Conservation (phyloP, 2,329 filamentous ascomycete species). For the Phaeosphaeria sp. region DNA sequence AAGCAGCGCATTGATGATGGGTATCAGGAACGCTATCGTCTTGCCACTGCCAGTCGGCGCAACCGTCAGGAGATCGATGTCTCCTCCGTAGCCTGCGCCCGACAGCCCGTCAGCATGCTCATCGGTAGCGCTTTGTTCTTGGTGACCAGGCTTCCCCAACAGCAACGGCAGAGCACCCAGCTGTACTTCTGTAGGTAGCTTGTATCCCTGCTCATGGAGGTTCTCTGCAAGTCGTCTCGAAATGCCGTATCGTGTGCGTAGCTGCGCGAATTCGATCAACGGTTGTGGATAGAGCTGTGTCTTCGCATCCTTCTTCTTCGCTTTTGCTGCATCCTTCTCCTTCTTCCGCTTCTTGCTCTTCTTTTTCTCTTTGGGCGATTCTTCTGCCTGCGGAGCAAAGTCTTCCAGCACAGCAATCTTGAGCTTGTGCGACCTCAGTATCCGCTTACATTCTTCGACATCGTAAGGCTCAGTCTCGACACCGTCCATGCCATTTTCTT, state of each 20-base stretch:
- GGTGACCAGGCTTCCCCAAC: conserved; percentile 56
- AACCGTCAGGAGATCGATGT: conserved; percentile 81
- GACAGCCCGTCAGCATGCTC: conserved; percentile 50
- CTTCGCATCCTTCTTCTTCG: conserved; percentile 59
- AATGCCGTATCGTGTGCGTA: conserved; percentile 75
- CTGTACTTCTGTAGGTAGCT: conserved; percentile 90
- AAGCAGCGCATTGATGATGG: conserved; percentile 77
- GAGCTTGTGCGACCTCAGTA: conserved; percentile 80
- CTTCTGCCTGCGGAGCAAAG: conserved; percentile 40
- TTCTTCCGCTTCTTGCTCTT: conserved; percentile 61
- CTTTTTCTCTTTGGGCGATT: conserved; percentile 58
- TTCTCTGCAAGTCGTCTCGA: conserved; percentile 78
- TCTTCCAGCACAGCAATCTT: conserved; percentile 78
- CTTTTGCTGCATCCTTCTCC: conserved; percentile 43
- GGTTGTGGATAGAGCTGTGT: conserved; percentile 78
- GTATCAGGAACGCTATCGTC: conserved; percentile 90
- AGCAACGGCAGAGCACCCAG: conserved; percentile 83
- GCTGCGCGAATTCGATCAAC: conserved; percentile 75
- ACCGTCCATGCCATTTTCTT: conserved; percentile 6
- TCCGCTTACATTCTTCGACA: conserved; percentile 74
- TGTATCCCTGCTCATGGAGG: conserved; percentile 82
- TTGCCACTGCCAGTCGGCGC: conserved; percentile 97
- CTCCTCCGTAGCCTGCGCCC: conserved; percentile 35
- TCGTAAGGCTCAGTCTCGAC: conserved; percentile 53
- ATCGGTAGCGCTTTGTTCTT: conserved; percentile 8